Conservation (phyloP, 176 grass and related monocot genomes). For the Pharus latifolius region DNA sequence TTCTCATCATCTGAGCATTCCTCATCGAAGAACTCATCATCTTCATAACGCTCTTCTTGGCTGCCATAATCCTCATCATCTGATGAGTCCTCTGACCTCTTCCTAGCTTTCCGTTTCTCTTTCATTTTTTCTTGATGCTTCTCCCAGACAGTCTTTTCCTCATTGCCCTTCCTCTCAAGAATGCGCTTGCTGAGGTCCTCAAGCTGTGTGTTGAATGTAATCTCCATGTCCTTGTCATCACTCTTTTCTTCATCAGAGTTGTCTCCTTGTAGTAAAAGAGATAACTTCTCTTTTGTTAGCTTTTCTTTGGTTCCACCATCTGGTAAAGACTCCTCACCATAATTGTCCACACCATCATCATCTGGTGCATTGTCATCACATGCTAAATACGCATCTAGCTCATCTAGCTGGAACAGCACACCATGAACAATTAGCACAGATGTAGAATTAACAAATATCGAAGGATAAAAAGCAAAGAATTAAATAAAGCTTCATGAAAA, state of each 20-base stretch:
- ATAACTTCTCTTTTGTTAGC: constrained; percentile 47
- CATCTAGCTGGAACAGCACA: constrained; percentile 52
- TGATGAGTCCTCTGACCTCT: constrained; percentile 22
- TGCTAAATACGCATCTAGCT: constrained; percentile 55
- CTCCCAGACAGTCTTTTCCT: constrained; percentile 79
- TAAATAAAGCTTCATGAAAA: background rate
- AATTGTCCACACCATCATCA: constrained; percentile 31
- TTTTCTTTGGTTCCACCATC: constrained; percentile 32
- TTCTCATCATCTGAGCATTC: constrained; percentile 49
- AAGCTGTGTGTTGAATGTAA: constrained; percentile 77
- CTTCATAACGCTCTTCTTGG: constrained; percentile 26
- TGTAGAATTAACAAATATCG: background rate
- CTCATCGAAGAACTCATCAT: constrained; percentile 50
- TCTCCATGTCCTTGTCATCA: constrained; percentile 66
- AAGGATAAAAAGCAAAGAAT: constrained; percentile 11
- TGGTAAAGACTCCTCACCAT: background rate
- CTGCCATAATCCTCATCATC: constrained; percentile 35
- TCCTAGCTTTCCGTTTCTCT: constrained; percentile 67
- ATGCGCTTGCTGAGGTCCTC: constrained; percentile 76
- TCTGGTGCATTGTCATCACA: constrained; percentile 59
- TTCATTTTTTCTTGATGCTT: constrained; percentile 69
- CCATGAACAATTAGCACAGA: background rate
- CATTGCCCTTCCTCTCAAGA: constrained; percentile 46
- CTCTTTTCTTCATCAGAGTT: constrained; percentile 46
- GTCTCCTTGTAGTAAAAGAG: constrained; percentile 40